Evolutionary conservation across 169 alveolate genomes (phyloP).

Genomic region (Miamiensis avidus): DNA sequence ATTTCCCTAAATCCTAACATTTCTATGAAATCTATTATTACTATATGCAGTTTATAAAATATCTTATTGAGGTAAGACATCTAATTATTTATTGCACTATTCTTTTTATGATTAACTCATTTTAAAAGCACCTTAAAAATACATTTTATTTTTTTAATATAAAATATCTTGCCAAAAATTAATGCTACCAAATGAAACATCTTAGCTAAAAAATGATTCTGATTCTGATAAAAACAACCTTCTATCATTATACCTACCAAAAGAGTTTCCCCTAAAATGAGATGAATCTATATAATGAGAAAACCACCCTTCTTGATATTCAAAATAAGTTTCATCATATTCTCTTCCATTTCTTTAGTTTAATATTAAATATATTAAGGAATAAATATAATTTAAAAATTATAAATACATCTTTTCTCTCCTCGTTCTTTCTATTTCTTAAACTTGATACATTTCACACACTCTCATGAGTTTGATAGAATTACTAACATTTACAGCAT

Average conservation of each 20-base stretch:
- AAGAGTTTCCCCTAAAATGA: background rate
- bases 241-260: too few species aligned
- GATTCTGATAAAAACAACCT: background rate
- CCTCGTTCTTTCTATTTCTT: background rate
- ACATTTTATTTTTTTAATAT: too few species aligned
- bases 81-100: background rate
- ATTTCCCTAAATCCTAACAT: background rate
- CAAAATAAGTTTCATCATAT: background rate
- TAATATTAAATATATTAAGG: background rate
- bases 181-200: background rate
- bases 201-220: background rate
- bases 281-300: background rate
- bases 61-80: background rate
- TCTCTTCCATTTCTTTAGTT: background rate
- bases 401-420: background rate
- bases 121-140: background rate
- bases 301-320: background rate
- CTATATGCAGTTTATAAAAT: background rate
- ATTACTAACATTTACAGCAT: background rate
- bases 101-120: background rate
- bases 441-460: background rate
- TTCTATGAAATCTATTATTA: background rate
- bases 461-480: background rate
- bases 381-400: too few species aligned
- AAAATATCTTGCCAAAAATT: too few species aligned